A percentile compares a stretch with the other conserved stretches of the same genome.
phyloP scores from a whole-genome alignment of 176 grass and related monocot species.

The Zoysia japonica region DNA sequence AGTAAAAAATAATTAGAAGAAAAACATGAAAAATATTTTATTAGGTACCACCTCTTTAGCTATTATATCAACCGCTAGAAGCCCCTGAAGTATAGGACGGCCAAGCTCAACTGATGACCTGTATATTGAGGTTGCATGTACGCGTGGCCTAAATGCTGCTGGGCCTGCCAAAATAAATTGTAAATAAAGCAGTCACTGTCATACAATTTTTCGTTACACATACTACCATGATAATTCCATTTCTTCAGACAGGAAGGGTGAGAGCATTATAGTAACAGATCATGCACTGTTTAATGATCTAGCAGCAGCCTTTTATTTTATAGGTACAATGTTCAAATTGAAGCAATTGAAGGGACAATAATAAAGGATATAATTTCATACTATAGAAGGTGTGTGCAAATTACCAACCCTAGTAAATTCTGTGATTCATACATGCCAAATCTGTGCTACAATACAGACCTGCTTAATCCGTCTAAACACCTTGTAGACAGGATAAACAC shows the following conservation, averaged over 20 bases:
- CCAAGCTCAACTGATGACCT: conserved; percentile 72
- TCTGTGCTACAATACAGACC: too few relatives aligned
- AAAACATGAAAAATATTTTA: conserved; percentile 8
- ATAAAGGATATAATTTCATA: too few relatives aligned
- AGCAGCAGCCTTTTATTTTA: background rate
- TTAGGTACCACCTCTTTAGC: conserved; percentile 70
- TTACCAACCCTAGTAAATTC: too few relatives aligned
- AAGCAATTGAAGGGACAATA: too few relatives aligned
- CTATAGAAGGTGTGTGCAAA: too few relatives aligned
- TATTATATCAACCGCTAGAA: conserved; percentile 77
- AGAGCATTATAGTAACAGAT: conserved; percentile 12
- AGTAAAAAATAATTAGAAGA: conserved; percentile 27
- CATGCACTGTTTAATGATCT: background rate
- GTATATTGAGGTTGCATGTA: conserved; percentile 73
- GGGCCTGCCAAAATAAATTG: conserved; percentile 59
- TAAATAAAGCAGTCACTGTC: conserved; percentile 16
- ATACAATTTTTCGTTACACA: conserved; percentile 17
- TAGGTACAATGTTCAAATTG: too few relatives aligned
- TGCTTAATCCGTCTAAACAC: too few relatives aligned
- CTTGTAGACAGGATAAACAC: too few relatives aligned
- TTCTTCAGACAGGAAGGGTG: conserved; percentile 15
- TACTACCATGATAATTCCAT: conserved; percentile 24
- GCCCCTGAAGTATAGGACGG: conserved; percentile 86
- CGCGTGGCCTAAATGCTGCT: conserved; percentile 91
- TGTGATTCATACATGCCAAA: too few relatives aligned